Evolutionary conservation across 768 basidiomycete species (phyloP).

Genomic region (Lentinus brumalis): DNA sequence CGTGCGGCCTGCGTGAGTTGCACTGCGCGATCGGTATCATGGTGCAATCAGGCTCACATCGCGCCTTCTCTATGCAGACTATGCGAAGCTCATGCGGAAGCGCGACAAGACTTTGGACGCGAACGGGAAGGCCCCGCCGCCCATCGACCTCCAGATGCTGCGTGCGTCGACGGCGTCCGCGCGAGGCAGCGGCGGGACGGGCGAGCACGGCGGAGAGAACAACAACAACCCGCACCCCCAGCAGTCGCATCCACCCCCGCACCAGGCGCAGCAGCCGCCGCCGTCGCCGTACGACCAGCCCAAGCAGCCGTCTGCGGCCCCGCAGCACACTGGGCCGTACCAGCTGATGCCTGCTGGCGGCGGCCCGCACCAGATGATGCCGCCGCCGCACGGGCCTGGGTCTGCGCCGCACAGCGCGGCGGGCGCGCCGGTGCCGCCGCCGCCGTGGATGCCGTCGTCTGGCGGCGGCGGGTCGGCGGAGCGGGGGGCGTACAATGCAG

Average conservation of each 20-base stretch:
- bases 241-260: not conserved
- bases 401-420: slow-evolving; percentile 19
- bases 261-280: slow-evolving; percentile 9
- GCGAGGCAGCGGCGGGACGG: slow-evolving; percentile 16
- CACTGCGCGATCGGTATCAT: slow-evolving; percentile 9
- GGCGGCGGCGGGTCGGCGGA: not conserved
- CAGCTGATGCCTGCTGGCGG: slow-evolving; percentile 24
- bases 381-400: slow-evolving; percentile 17
- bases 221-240: slow-evolving; percentile 6
- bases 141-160: slow-evolving; percentile 75
- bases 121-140: slow-evolving; percentile 51
- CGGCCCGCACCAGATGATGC: slow-evolving; percentile 24
- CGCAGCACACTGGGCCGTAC: slow-evolving; percentile 22
- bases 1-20: slow-evolving; percentile 79
- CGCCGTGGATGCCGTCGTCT: slow-evolving; percentile 25
- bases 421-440: slow-evolving; percentile 22
- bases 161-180: slow-evolving; percentile 54
- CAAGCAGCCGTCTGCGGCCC: slow-evolving; percentile 17
- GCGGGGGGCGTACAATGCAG: slow-evolving; percentile 18
- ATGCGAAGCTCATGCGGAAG: slow-evolving; percentile 82
- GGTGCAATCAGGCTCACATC: not conserved
- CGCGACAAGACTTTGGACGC: slow-evolving; percentile 59
- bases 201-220: slow-evolving; percentile 15
- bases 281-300: slow-evolving; percentile 20
- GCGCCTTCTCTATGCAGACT: slow-evolving; percentile 48